Evolutionary conservation across 805 yeast genomes (phyloP).

Genomic region (Kuraishia ogatae): DNA sequence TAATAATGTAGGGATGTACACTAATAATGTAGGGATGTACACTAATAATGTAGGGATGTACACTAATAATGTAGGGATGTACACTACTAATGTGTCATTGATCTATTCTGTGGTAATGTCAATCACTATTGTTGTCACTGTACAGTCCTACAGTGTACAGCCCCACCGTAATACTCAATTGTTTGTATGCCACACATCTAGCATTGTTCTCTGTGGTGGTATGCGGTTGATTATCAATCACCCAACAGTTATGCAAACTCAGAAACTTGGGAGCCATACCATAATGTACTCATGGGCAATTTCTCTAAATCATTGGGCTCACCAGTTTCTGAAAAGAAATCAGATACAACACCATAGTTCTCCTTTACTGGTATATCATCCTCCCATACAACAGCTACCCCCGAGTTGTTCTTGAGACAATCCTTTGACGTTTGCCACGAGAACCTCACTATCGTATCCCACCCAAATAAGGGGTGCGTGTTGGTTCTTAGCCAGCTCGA

Average conservation of each 20-base stretch:
- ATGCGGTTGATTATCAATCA: too few species aligned
- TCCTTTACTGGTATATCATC: conserved; percentile 29
- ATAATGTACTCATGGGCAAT: conserved; percentile 1
- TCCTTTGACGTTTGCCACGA: conserved; percentile 94
- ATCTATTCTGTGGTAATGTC: too few species aligned
- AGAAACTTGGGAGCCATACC: not conserved
- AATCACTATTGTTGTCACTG: too few species aligned
- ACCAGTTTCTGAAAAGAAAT: not conserved
- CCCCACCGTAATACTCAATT: too few species aligned
- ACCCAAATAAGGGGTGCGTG: conserved; percentile 75
- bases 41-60: too few species aligned
- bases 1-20: too few species aligned
- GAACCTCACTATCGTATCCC: conserved; percentile 71
- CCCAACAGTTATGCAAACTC: not conserved
- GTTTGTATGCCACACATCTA: too few species aligned
- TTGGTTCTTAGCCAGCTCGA: conserved; percentile 58
- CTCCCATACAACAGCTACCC: conserved; percentile 54
- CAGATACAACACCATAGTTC: conserved; percentile 12
- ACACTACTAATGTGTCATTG: too few species aligned
- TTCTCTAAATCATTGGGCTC: not conserved
- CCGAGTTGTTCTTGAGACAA: conserved; percentile 44
- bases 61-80: too few species aligned
- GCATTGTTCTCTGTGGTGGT: too few species aligned
- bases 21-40: too few species aligned
- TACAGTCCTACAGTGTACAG: too few species aligned